Evolutionary conservation across 2,329 filamentous ascomycete species (phyloP).

Genomic region (Penicillium sp.): DNA sequence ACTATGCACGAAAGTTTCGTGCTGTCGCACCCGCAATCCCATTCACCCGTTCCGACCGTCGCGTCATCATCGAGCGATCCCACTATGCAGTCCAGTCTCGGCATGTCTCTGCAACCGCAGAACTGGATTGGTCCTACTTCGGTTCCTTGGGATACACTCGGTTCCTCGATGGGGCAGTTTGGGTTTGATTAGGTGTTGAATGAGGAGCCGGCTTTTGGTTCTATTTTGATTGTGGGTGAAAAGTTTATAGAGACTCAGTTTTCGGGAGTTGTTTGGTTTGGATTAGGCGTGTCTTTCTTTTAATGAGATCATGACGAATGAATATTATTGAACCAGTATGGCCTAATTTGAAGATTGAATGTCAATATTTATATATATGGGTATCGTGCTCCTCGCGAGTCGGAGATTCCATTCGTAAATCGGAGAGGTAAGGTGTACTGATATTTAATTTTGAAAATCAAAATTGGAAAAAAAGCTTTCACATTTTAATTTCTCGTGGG

Average conservation of each 20-base stretch:
- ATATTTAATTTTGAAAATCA: too few species aligned
- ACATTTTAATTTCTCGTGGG: too few species aligned
- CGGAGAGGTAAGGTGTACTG: too few species aligned
- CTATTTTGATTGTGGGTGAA: background rate
- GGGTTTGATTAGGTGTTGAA: conserved; percentile 10
- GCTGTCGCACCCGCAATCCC: conserved; percentile 16
- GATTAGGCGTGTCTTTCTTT: background rate
- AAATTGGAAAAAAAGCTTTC: too few species aligned
- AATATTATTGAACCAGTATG: background rate
- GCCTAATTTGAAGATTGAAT: background rate
- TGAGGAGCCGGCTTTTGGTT: background rate
- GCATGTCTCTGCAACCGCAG: conserved; percentile 31
- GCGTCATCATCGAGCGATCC: conserved; percentile 20
- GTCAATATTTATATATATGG: too few species aligned
- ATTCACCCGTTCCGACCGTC: conserved; percentile 21
- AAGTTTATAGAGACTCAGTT: background rate
- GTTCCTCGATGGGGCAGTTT: conserved; percentile 14
- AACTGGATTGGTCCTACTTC: conserved; percentile 34
- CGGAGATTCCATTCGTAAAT: too few species aligned
- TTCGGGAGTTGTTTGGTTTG: background rate
- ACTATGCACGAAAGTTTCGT: conserved; percentile 16
- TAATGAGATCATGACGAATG: conserved; percentile 15
- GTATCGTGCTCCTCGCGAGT: too few species aligned
- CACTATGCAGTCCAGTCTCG: conserved; percentile 18
- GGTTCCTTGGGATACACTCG: conserved; percentile 28